Conservation (phyloP, 768 basidiomycete species). For the Russula earlei region DNA sequence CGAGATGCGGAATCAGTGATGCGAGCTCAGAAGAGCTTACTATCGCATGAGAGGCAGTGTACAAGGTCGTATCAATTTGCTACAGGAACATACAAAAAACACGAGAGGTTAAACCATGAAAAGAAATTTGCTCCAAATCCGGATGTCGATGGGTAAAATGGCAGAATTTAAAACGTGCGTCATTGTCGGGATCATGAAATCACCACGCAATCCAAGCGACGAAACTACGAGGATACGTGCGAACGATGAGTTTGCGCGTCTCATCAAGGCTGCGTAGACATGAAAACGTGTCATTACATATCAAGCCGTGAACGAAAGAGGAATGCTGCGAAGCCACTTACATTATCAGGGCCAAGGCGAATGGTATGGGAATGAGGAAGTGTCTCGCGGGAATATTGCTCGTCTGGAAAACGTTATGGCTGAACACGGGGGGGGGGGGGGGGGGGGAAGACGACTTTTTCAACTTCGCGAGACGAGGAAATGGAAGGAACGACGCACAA, state of each 20-base stretch:
- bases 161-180: not conserved
- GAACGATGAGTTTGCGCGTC: slow-evolving; percentile 13
- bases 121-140: too few species aligned
- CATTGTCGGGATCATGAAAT: too few species aligned
- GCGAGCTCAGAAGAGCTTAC: too few species aligned
- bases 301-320: not conserved
- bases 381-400: slow-evolving; percentile 35
- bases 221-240: slow-evolving; percentile 11
- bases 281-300: not conserved
- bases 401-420: slow-evolving; percentile 42
- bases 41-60: too few species aligned
- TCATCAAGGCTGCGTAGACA: slow-evolving; percentile 12
- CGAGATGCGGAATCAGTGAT: too few species aligned
- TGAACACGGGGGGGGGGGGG: too few species aligned
- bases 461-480: not conserved
- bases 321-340: slow-evolving; percentile 4
- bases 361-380: slow-evolving; percentile 45
- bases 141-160: not conserved
- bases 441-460: not conserved
- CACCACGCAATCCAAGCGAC: slow-evolving; percentile 18
- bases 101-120: too few species aligned
- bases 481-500: slow-evolving; percentile 23
- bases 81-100: too few species aligned
- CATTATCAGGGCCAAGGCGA: slow-evolving; percentile 26
- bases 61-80: too few species aligned